Conservation (phyloP, 768 basidiomycete species). For the Pholiota molesta region DNA sequence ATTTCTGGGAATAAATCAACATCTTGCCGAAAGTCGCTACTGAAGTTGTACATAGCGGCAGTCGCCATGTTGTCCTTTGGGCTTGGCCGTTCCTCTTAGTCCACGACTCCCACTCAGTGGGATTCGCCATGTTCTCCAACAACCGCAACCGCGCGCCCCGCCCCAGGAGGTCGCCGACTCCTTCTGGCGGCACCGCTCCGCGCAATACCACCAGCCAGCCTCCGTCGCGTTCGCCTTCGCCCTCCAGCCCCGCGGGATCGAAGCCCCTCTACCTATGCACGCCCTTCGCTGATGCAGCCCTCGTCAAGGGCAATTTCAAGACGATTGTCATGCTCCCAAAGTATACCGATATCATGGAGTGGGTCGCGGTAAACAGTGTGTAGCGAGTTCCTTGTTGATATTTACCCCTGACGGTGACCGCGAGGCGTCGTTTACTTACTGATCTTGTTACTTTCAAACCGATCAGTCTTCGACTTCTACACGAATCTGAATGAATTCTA, state of each 20-base stretch:
- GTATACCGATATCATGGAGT: constrained; percentile 94
- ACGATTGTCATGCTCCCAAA: constrained; percentile 97
- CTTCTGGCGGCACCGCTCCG: constrained; percentile 20
- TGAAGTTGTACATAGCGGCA: background rate
- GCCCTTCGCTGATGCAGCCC: constrained; percentile 92
- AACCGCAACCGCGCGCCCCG: constrained; percentile 36
- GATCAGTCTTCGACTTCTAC: constrained; percentile 93
- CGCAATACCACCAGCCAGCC: constrained; percentile 25
- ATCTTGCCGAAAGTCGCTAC: background rate
- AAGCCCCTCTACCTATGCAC: constrained; percentile 90
- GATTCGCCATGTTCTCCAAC: constrained; percentile 17
- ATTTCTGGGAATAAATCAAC: background rate
- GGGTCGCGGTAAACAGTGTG: constrained; percentile 94
- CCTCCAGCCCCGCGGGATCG: constrained; percentile 26
- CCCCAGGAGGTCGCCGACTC: constrained; percentile 30
- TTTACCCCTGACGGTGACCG: background rate
- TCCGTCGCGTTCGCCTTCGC: constrained; percentile 43
- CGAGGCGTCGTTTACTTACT: background rate
- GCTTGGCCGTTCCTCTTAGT: constrained; percentile 12
- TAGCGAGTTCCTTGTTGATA: constrained; percentile 17
- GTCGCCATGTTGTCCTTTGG: constrained; percentile 39
- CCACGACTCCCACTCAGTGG: background rate
- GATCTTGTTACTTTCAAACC: background rate
- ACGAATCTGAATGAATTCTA: constrained; percentile 97
- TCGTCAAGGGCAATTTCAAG: constrained; percentile 98